Percentiles rank a stretch among this genome's conserved stretches.
phyloP scores from a whole-genome alignment of 208 protist genomes.

The Trichomonas vaginalis region DNA sequence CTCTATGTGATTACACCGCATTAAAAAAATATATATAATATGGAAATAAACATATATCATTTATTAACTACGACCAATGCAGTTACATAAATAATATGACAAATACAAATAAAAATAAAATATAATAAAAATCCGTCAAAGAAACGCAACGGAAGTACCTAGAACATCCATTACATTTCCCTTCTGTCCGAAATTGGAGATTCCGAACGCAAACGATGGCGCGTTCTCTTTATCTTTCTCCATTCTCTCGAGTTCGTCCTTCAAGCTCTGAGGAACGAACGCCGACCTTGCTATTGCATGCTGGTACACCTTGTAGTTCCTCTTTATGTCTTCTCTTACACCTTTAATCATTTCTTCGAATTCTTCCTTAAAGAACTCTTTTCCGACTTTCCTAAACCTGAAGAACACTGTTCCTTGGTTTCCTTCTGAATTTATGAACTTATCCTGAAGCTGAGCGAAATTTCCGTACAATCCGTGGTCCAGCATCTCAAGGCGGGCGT shows the following conservation, averaged over 20 bases:
- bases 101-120: too few relatives aligned
- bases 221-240: background rate
- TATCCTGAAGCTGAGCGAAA: background rate
- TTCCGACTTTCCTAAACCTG: background rate
- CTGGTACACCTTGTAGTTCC: background rate
- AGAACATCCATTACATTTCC: background rate
- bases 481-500: slow-evolving; percentile 39
- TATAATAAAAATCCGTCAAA: too few relatives aligned
- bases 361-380: background rate
- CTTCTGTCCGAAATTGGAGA: background rate
- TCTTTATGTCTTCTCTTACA: background rate
- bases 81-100: too few relatives aligned
- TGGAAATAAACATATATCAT: too few relatives aligned
- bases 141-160: too few relatives aligned
- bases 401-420: background rate
- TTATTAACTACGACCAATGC: too few relatives aligned
- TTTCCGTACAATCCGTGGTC: background rate
- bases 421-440: background rate
- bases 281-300: background rate
- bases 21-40: too few relatives aligned
- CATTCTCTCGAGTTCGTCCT: background rate
- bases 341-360: background rate
- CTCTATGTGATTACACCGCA: too few relatives aligned
- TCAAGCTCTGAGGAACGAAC: background rate
- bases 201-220: background rate